These are phyloP conservation scores for Paspalum notatum DNA, from an alignment of 176 grass and related monocot species.

Conservation along the genomic window DNA sequence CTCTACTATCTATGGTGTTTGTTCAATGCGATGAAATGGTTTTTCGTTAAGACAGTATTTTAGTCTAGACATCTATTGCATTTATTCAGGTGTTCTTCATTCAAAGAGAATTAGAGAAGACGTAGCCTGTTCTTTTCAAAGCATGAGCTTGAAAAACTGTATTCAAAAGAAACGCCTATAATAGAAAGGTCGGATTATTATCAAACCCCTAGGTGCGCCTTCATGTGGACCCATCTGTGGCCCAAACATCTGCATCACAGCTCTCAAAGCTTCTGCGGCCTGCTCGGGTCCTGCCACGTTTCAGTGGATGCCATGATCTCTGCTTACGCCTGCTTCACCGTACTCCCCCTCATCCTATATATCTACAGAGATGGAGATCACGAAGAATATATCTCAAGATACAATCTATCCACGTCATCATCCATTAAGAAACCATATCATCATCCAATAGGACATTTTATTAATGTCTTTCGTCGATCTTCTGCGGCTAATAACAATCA, in stretches of 20 bases:
- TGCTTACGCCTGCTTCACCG: constrained; percentile 21
- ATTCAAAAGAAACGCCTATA: background rate
- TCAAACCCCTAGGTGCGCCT: constrained; percentile 49
- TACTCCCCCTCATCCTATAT: constrained; percentile 32
- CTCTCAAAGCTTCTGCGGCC: constrained; percentile 58
- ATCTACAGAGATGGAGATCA: too few species aligned
- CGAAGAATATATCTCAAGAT: too few species aligned
- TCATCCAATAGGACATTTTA: too few species aligned
- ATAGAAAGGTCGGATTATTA: background rate
- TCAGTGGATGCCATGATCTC: constrained; percentile 42
- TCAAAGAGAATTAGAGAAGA: constrained; percentile 14
- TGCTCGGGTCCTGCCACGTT: constrained; percentile 48
- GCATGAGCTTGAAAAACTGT: background rate
- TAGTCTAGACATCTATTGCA: constrained; percentile 3
- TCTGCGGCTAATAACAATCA: too few species aligned
- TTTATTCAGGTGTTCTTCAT: background rate
- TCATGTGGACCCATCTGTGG: constrained; percentile 41
- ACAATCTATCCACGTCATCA: too few species aligned
- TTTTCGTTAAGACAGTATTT: background rate
- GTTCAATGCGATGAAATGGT: background rate
- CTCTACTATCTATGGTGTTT: background rate
- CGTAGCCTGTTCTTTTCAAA: background rate
- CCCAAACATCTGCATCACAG: constrained; percentile 73
- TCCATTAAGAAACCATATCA: too few species aligned
- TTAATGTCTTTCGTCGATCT: too few species aligned